Conservation (phyloP, 352 stramenopile species). For the Phytophthora crassamura region DNA sequence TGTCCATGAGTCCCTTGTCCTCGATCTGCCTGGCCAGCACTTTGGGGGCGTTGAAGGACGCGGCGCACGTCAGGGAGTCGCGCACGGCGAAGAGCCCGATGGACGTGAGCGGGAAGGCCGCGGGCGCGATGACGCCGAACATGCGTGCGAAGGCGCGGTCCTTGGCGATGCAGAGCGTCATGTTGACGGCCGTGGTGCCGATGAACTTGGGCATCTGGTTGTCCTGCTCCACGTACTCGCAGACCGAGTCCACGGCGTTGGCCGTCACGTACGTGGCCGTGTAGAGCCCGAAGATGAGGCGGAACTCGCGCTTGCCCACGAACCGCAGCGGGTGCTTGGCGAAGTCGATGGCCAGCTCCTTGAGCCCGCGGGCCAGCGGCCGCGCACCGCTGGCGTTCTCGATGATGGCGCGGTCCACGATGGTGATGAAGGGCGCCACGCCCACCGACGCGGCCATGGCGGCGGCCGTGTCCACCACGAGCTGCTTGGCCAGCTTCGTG, state of each 20-base stretch:
- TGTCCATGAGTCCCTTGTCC: conserved; percentile 53
- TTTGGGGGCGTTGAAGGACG: conserved; percentile 90
- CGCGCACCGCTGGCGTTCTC: conserved; percentile 87
- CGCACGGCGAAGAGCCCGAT: conserved; percentile 89
- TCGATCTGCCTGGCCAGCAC: conserved; percentile 72
- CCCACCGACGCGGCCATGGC: conserved; percentile 72
- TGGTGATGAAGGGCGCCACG: conserved; percentile 89
- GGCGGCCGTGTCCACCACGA: conserved; percentile 66
- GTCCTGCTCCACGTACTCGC: conserved; percentile 75
- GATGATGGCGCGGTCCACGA: conserved; percentile 91
- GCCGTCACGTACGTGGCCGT: conserved; percentile 89
- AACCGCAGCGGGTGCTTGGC: conserved; percentile 80
- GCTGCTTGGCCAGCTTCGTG: conserved; percentile 53
- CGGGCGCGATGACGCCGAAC: conserved; percentile 87
- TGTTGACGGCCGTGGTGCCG: conserved; percentile 90
- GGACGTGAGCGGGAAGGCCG: conserved; percentile 77
- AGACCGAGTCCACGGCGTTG: conserved; percentile 88
- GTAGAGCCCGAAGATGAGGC: conserved; percentile 92
- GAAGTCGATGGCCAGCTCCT: conserved; percentile 67
- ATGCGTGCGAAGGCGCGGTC: conserved; percentile 92
- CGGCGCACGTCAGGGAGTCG: conserved; percentile 86
- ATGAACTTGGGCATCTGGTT: conserved; percentile 91
- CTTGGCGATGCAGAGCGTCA: conserved; percentile 92
- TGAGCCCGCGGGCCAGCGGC: conserved; percentile 65
- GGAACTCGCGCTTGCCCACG: conserved; percentile 86